These are phyloP conservation scores for Pulveroboletus sp. DNA, from an alignment of 768 basidiomycete species.

Conservation along the genomic window DNA sequence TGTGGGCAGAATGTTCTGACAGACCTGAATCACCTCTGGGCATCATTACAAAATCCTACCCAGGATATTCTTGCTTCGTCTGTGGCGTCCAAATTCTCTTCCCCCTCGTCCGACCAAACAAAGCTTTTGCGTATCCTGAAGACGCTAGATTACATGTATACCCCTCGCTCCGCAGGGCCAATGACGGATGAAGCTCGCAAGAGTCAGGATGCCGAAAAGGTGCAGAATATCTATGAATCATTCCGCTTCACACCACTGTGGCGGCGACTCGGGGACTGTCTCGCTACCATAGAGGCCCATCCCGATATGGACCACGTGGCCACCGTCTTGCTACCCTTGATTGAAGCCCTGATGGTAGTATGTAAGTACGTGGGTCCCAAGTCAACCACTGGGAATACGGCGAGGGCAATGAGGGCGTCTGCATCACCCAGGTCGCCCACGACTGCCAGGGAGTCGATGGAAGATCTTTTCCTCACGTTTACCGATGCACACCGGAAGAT, in stretches of 20 bases:
- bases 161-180: slow-evolving; percentile 49
- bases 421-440: slow-evolving; percentile 68
- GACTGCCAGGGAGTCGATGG: slow-evolving; percentile 74
- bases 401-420: slow-evolving; percentile 58
- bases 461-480: slow-evolving; percentile 89
- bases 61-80: slow-evolving; percentile 59
- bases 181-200: slow-evolving; percentile 36
- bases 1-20: slow-evolving; percentile 72
- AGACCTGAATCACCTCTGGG: slow-evolving; percentile 76
- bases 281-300: slow-evolving; percentile 78
- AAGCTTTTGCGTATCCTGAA: slow-evolving; percentile 93
- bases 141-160: slow-evolving; percentile 96
- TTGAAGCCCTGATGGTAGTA: slow-evolving; percentile 97
- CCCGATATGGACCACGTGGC: slow-evolving; percentile 84
- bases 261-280: slow-evolving; percentile 86
- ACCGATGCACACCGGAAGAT: slow-evolving; percentile 92
- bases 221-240: slow-evolving; percentile 84
- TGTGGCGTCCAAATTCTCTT: slow-evolving; percentile 87
- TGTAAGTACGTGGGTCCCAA: slow-evolving; percentile 90
- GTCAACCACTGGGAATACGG: slow-evolving; percentile 39
- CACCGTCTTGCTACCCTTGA: slow-evolving; percentile 88
- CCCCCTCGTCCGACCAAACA: slow-evolving; percentile 93
- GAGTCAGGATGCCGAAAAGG: slow-evolving; percentile 69
- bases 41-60: slow-evolving; percentile 54
- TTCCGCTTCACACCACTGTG: slow-evolving; percentile 90